phyloP scores from a whole-genome alignment of 345 rosid genomes.

The Camelina laxa region DNA sequence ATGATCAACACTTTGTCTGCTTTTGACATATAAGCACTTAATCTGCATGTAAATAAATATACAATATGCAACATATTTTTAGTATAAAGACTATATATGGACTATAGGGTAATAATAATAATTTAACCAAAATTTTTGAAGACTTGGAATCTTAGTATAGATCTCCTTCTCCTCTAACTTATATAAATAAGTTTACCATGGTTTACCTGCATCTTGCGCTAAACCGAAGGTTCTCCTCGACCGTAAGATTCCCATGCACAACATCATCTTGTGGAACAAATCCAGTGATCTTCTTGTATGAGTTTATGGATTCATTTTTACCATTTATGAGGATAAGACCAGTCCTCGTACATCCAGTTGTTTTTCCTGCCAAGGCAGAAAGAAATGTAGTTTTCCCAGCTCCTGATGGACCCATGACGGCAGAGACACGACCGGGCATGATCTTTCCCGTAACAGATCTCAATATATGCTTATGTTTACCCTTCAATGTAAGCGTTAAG shows the following conservation, averaged over 20 bases:
- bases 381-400: slow-evolving; percentile 95
- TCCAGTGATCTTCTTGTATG: slow-evolving; percentile 81
- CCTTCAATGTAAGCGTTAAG: slow-evolving; percentile 77
- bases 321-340: slow-evolving; percentile 86
- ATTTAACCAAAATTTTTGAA: neutral
- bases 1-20: slow-evolving; percentile 84
- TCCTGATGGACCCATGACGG: slow-evolving; percentile 99
- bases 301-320: slow-evolving; percentile 65
- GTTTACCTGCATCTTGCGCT: slow-evolving; percentile 88
- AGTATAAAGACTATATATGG: neutral
- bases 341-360: slow-evolving; percentile 67
- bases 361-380: slow-evolving; percentile 80
- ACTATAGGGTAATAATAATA: neutral
- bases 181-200: neutral
- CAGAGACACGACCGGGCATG: slow-evolving; percentile 91
- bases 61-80: neutral
- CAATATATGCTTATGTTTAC: slow-evolving; percentile 72
- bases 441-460: slow-evolving; percentile 82
- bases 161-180: neutral
- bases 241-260: slow-evolving; percentile 92
- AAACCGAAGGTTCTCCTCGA: slow-evolving; percentile 90
- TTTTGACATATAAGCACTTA: slow-evolving; percentile 78
- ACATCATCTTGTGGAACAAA: slow-evolving; percentile 96
- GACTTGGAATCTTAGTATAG: neutral
- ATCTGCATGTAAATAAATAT: slow-evolving; percentile 46